Conservation (phyloP, 2,329 filamentous ascomycete genomes). For the Calonectria leucothoes region DNA sequence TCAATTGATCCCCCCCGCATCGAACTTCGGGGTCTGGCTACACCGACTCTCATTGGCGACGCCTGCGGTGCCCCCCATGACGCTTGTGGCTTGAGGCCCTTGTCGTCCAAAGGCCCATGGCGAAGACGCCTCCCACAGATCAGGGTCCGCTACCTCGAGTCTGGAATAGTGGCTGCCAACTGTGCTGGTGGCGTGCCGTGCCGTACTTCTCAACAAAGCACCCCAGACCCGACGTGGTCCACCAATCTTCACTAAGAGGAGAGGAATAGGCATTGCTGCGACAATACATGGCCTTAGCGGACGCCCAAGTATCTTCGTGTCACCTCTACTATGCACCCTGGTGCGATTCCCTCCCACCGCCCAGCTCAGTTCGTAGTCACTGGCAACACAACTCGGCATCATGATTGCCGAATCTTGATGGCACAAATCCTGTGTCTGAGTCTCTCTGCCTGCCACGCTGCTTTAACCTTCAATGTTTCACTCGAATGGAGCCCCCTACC, state of each 20-base stretch:
- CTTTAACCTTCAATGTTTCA: conserved; percentile 9
- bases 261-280: not conserved
- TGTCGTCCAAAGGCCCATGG: conserved; percentile 19
- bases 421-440: not conserved
- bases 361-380: not conserved
- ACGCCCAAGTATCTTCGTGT: conserved; percentile 22
- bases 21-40: conserved; percentile 33
- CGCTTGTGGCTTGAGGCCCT: conserved; percentile 11
- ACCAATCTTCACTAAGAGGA: not conserved
- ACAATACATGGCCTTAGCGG: conserved; percentile 18
- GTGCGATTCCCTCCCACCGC: not conserved
- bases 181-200: conserved; percentile 16
- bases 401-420: not conserved
- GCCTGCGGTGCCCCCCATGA: conserved; percentile 1
- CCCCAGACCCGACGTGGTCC: not conserved
- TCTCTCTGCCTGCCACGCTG: not conserved
- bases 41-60: conserved; percentile 27
- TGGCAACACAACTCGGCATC: not conserved
- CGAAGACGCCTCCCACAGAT: conserved; percentile 4
- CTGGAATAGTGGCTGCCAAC: not conserved
- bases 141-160: conserved; percentile 2
- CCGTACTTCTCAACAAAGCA: conserved; percentile 36
- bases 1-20: conserved; percentile 38
- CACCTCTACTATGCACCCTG: not conserved
- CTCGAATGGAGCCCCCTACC: conserved; percentile 8